Conservation (phyloP, 2,329 filamentous ascomycete species). For the Lasiodiplodia hormozganensis region DNA sequence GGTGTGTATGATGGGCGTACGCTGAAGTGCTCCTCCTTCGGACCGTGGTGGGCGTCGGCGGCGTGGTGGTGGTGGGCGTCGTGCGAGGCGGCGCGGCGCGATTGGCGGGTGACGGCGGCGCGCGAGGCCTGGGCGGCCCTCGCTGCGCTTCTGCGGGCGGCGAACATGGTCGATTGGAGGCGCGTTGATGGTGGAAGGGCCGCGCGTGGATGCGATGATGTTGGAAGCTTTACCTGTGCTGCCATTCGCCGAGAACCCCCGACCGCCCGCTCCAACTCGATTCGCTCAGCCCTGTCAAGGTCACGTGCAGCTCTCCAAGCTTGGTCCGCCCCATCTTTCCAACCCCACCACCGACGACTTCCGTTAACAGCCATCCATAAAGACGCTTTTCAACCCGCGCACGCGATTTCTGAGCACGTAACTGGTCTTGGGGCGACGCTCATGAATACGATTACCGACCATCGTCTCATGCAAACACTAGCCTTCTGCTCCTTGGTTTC, state of each 20-base stretch:
- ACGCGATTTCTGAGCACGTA: no score
- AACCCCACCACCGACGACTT: not conserved
- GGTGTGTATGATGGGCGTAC: slow-evolving; percentile 48
- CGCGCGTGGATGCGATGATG: slow-evolving; percentile 33
- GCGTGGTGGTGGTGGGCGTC: slow-evolving; percentile 41
- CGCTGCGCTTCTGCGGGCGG: slow-evolving; percentile 52
- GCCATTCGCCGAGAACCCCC: slow-evolving; percentile 11
- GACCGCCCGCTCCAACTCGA: not conserved
- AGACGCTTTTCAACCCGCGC: not conserved
- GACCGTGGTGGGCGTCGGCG: slow-evolving; percentile 46
- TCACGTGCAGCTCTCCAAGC: not conserved
- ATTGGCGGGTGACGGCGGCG: slow-evolving; percentile 45
- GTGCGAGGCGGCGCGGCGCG: slow-evolving; percentile 47
- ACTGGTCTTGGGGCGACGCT: no score
- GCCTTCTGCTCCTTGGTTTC: not conserved
- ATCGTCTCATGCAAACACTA: not conserved
- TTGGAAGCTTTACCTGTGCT: slow-evolving; percentile 33
- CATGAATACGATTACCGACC: no score
- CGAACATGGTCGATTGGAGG: slow-evolving; percentile 50
- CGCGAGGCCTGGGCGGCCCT: slow-evolving; percentile 50
- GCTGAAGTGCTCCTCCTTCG: slow-evolving; percentile 58
- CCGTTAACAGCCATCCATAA: not conserved
- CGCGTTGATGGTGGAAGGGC: slow-evolving; percentile 31
- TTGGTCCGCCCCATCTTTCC: not conserved
- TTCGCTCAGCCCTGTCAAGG: not conserved